Conservation (phyloP, 257 asterid species). For the Pogostemon cablin region DNA sequence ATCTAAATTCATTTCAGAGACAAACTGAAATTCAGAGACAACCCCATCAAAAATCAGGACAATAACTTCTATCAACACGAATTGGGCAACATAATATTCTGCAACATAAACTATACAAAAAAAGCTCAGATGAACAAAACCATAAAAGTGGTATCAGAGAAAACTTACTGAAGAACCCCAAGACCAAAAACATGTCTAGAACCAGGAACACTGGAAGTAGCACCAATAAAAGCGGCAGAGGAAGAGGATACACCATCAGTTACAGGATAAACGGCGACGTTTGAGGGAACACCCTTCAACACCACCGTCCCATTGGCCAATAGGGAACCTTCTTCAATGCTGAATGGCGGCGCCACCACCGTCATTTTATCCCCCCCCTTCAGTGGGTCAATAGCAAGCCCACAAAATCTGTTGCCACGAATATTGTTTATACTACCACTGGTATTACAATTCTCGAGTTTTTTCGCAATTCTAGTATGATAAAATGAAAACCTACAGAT, state of each 20-base stretch:
- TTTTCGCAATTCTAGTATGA: neutral
- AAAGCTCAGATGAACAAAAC: slow-evolving; percentile 7
- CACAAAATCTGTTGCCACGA: slow-evolving; percentile 3
- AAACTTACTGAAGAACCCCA: slow-evolving; percentile 55
- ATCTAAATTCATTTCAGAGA: neutral
- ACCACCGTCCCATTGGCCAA: slow-evolving; percentile 50
- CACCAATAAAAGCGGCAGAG: slow-evolving; percentile 52
- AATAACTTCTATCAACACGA: neutral
- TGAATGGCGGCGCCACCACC: slow-evolving; percentile 42
- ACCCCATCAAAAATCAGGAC: slow-evolving; percentile 6
- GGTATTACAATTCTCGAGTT: neutral
- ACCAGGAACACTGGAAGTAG: slow-evolving; percentile 39
- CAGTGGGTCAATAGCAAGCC: slow-evolving; percentile 24
- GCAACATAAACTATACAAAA: neutral
- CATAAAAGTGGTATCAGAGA: neutral
- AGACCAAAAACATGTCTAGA: slow-evolving; percentile 55
- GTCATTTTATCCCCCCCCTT: slow-evolving; percentile 45
- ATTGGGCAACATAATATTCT: neutral
- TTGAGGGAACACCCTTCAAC: slow-evolving; percentile 45
- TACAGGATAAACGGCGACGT: slow-evolving; percentile 50
- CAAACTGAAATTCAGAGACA: slow-evolving; percentile 1
- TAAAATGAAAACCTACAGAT: slow-evolving; percentile 13
- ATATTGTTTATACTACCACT: neutral
- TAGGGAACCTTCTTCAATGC: slow-evolving; percentile 45
- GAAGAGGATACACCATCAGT: slow-evolving; percentile 33